phyloP scores from a whole-genome alignment of 805 yeast genomes.

The Lipomyces starkeyi region DNA sequence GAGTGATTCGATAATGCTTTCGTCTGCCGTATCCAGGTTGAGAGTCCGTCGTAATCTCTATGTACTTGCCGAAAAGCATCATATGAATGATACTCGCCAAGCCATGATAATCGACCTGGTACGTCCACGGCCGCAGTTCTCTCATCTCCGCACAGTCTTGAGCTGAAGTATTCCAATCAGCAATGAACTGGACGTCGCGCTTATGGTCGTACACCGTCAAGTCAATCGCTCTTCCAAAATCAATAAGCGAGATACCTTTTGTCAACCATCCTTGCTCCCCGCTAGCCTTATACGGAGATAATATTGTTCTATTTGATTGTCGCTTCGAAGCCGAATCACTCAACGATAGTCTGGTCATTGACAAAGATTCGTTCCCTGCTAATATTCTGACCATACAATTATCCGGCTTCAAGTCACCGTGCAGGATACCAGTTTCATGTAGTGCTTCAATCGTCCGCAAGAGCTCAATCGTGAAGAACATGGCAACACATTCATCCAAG shows the following conservation, averaged over 20 bases:
- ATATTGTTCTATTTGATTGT: neutral
- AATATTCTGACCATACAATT: constrained; percentile 77
- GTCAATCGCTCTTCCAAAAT: constrained; percentile 83
- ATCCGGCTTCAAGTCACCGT: constrained; percentile 86
- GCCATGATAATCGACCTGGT: constrained; percentile 84
- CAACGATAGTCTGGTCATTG: constrained; percentile 29
- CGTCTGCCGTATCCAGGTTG: constrained; percentile 19
- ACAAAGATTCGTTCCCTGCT: constrained; percentile 30
- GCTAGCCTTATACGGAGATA: constrained; percentile 43
- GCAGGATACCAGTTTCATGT: constrained; percentile 72
- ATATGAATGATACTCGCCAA: constrained; percentile 75
- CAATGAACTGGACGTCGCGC: constrained; percentile 57
- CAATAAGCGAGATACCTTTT: constrained; percentile 69
- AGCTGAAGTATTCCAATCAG: constrained; percentile 65
- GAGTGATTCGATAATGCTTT: constrained; percentile 48
- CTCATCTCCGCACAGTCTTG: constrained; percentile 79
- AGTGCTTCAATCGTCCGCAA: constrained; percentile 62
- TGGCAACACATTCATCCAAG: constrained; percentile 64
- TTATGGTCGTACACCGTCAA: constrained; percentile 56
- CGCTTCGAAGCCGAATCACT: constrained; percentile 4
- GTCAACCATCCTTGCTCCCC: constrained; percentile 56
- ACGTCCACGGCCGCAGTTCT: constrained; percentile 67
- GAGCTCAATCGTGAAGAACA: constrained; percentile 69
- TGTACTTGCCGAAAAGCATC: constrained; percentile 70
- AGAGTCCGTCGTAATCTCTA: constrained; percentile 46